These are phyloP conservation scores for Actinidia polygama DNA, from an alignment of 179 eudicot species.

Conservation along the genomic window DNA sequence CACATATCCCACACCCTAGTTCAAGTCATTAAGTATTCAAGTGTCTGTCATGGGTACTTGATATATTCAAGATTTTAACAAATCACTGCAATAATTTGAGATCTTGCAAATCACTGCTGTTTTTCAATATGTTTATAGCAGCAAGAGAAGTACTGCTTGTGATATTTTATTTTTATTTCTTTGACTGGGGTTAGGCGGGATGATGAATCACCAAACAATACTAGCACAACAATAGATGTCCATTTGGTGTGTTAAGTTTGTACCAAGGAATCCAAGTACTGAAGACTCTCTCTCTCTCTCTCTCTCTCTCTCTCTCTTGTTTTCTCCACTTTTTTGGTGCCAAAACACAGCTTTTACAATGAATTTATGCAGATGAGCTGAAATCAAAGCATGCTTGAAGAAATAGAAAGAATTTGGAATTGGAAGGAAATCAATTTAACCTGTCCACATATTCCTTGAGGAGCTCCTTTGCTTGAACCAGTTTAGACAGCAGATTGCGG, in stretches of 20 bases:
- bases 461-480: slow-evolving; percentile 95
- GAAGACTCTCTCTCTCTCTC: neutral
- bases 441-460: slow-evolving; percentile 87
- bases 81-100: too few species aligned
- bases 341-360: neutral
- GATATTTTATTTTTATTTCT: neutral
- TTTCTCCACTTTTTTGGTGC: neutral
- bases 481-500: slow-evolving; percentile 85
- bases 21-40: too few species aligned
- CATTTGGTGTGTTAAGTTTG: too few species aligned
- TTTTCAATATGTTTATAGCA: too few species aligned
- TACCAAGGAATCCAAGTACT: too few species aligned
- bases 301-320: neutral
- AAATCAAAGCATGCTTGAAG: neutral
- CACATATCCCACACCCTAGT: too few species aligned
- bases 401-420: neutral
- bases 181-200: neutral
- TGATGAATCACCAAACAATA: neutral
- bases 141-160: neutral
- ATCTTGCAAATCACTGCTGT: too few species aligned
- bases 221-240: too few species aligned
- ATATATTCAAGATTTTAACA: too few species aligned
- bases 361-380: neutral
- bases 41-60: too few species aligned
- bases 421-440: slow-evolving; percentile 36